Base-by-base conservation (phyloP, 345 rosid genomes). In the Mangifera indica region DNA sequence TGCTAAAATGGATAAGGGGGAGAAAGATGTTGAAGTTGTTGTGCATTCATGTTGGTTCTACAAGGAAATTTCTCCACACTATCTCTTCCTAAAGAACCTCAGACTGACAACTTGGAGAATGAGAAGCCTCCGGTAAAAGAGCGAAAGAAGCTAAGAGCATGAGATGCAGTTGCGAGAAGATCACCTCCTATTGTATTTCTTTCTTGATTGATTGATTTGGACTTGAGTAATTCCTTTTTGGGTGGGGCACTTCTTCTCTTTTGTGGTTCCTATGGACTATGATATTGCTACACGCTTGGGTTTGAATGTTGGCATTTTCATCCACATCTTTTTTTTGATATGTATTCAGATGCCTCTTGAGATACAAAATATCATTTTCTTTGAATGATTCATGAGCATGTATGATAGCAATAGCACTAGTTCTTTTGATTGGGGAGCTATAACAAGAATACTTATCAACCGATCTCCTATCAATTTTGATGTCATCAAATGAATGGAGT, bases 1-100 rank as follows among this genome's bases (percentile, higher is more conserved):
- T 95, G 89, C 82, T 95, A 54, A 95, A 95, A 82, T 95, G 99
- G 99, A 95, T 92, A 97, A 83, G 93, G 77, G 99, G 99, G 18
- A 86, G 87, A 80, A 85, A 84, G 79, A 83, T 88, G 96, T 86
- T 95, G 48, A 92, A 89, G 89, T 77, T 92, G 72, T 62, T 89
- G 60, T 91, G 99, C 85, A 84, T 78, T 82, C 89, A 81, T 4
- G 91, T 89, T 45, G 98, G 98, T n/a, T 81, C 89, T 70, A 82
- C 53, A 77, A 95, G 91, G 83, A 92, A 88, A 83, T 91, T 95
- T 79, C 78, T 85, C 52, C 92, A 88, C 81, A 68, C 82, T 59
- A 76, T n/a, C 89, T 67, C 81, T 91, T 40, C 89, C 96, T 29
- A 93, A 89, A 53, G 83, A 76, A 26, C 58, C 48, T 52, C 72